Evolutionary conservation across 768 basidiomycete species (phyloP), one percentile per base, ranked within the genome.

Genomic region (Kwoniella mangroviensis): DNA sequence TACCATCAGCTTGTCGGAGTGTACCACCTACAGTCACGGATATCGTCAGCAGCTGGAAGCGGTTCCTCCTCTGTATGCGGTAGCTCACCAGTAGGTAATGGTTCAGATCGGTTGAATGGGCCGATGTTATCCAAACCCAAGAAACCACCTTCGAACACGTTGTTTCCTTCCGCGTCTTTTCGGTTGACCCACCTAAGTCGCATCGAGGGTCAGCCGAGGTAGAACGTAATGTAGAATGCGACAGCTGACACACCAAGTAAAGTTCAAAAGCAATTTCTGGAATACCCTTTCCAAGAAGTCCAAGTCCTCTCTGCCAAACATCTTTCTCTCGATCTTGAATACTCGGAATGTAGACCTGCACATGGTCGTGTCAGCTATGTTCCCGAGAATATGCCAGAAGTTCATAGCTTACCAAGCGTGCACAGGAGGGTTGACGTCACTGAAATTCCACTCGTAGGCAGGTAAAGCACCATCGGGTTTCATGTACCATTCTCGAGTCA

Each of bases 381-480:
- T n/a, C n/a, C n/a, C n/a, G n/a, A n/a, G n/a, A n/a, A n/a, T n/a
- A n/a, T n/a, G n/a, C n/a, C n/a, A n/a, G n/a, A n/a, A n/a, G n/a
- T n/a, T n/a, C n/a, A n/a, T 45, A 40, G 58, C 86, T 64, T 75
- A 90, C 94, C 97, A 99, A 10, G 97, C 97, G 84, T 99, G 97
- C 3, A 99, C 97, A 13, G 97, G 97, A 10, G 97, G 97, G 82
- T 99, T 98, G 72, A 98, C 97, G 81, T 99, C 97, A 60, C 90
- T 88, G 78, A 97, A 98, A 81, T 99, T 98, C 97, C 97, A 99
- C 83, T 99, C 97, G 82, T 98, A 99, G 0, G 97, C 97, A 3
- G 97, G 97, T 68, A 99, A 91, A 79, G 97, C 95, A 43, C 97
- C 97, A 81, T 98, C 96, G 0, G 97, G 97, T 82, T 97, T 97